Evolutionary conservation across 208 protist species (phyloP).

Genomic region (Balamuthia mandrillaris): DNA sequence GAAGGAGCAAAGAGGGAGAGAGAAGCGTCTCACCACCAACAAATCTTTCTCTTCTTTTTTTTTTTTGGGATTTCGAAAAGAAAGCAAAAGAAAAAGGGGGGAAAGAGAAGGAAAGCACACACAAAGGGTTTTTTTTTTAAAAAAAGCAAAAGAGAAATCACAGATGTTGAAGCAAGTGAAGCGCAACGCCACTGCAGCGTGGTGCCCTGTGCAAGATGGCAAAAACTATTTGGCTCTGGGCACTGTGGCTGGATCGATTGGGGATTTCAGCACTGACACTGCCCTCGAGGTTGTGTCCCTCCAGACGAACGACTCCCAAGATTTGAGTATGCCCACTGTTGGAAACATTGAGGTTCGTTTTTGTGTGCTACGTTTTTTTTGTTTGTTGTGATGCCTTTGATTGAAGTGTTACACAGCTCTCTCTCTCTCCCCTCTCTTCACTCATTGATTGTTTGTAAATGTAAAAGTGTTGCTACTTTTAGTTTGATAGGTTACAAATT

Average conservation of each 20-base stretch:
- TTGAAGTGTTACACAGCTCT: no score
- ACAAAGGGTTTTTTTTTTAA: no score
- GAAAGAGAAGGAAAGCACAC: no score
- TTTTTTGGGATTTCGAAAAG: no score
- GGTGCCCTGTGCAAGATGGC: conserved; percentile 37
- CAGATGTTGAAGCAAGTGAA: conserved; percentile 46
- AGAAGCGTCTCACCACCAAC: no score
- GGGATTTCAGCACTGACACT: conserved; percentile 61
- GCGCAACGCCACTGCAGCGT: conserved; percentile 56
- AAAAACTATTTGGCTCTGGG: conserved; percentile 56
- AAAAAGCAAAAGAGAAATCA: no score
- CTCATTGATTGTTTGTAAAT: neutral
- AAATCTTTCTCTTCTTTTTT: no score
- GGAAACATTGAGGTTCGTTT: neutral
- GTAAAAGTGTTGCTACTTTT: no score
- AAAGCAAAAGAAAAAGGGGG: no score
- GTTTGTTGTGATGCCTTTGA: no score
- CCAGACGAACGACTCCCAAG: conserved; percentile 22
- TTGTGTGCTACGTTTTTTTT: no score
- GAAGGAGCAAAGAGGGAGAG: no score
- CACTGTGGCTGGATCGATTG: conserved; percentile 67
- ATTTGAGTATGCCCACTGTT: conserved; percentile 36
- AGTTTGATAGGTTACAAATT: conserved; percentile 28
- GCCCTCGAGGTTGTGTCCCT: conserved; percentile 63
- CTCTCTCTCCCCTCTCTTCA: neutral